Evolutionary conservation across 2,329 filamentous ascomycete genomes (phyloP).

Genomic region (Chlorencoelia australis): DNA sequence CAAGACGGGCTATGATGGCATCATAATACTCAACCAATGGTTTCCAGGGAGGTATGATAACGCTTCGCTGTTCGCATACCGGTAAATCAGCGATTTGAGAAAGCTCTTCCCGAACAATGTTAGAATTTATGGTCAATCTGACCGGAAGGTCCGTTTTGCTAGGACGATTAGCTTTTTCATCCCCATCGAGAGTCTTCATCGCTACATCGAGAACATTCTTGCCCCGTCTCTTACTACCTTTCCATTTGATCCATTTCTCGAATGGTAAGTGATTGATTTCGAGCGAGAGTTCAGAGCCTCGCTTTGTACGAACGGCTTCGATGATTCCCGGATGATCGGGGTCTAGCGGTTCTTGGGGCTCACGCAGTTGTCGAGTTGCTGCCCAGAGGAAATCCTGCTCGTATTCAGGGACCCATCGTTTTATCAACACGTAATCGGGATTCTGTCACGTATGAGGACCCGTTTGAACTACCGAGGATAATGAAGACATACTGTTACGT

Average conservation of each 20-base stretch:
- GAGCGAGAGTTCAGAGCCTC: neutral
- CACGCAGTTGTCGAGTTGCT: slow-evolving; percentile 49
- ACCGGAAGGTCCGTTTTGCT: neutral
- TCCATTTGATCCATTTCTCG: neutral
- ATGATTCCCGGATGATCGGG: neutral
- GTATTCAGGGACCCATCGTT: slow-evolving; percentile 59
- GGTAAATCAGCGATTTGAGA: too few species aligned
- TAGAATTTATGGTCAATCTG: slow-evolving; percentile 1
- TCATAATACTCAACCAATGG: neutral
- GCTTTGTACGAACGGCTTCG: neutral
- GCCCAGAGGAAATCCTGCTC: slow-evolving; percentile 64
- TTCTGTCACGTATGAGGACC: too few species aligned
- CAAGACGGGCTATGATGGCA: too few species aligned
- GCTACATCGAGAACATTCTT: slow-evolving; percentile 6
- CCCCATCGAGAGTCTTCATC: neutral
- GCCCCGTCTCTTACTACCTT: neutral
- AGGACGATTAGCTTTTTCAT: neutral
- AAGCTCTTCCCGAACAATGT: neutral
- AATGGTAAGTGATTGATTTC: slow-evolving; percentile 1
- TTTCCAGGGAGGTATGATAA: slow-evolving; percentile 2
- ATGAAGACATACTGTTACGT: slow-evolving; percentile 28
- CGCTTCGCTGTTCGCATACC: too few species aligned
- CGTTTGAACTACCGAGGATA: too few species aligned
- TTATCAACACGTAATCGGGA: slow-evolving; percentile 61
- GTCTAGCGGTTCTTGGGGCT: slow-evolving; percentile 4